Evolutionary conservation across 108 stramenopile genomes (phyloP), one percentile per base, ranked within the genome.

Genomic region (Aureococcus anophagefferens): DNA sequence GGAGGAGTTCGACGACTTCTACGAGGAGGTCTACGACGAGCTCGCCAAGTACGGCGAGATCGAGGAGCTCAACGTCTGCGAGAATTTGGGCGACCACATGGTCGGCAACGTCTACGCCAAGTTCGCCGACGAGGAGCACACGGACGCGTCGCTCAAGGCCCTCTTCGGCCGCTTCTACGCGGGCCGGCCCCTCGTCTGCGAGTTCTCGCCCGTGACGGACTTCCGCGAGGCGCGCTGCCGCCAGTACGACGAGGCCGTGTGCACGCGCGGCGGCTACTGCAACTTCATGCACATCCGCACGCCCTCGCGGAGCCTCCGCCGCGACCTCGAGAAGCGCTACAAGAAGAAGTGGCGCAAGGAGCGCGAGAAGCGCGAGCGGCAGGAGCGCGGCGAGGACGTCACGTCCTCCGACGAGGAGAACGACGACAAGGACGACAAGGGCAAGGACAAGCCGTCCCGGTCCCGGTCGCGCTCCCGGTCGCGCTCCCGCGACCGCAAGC

Each of bases 71-170:
- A 86, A 93, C 68, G 90, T 99, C 25, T 94, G 91, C 79, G 96
- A 98, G 79, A 99, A 99, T 75, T 71, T 99, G 30, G 94, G 96
- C 46, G 98, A 99, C 83, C 97, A 99, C 79, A 90, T 99, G 94
- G 87, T 99, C 46, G 95, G 82, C 11, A 83, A 84, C 76, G 80
- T 81, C 28, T 98, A 95, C 73, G 84, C 86, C 68, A 93, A 96
- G 81, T 98, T 93, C 74, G 69, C 63, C 29, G 93, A 96, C 64
- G 98, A 99, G 83, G 96, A 98, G 74, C 90, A 98, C 51, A 94
- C 96, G 14, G 85, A 89, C 62, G 90, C 93, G 68, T 93, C 93
- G 11, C 81, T 94, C 46, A 84, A 93, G 70, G 85, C 77, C 0
- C 86, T 99, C 82, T 84, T 90, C 62, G 94, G 94, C 0, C 82